Base-by-base conservation (phyloP, 2,329 filamentous ascomycete species). In the Exophiala bonariae region DNA sequence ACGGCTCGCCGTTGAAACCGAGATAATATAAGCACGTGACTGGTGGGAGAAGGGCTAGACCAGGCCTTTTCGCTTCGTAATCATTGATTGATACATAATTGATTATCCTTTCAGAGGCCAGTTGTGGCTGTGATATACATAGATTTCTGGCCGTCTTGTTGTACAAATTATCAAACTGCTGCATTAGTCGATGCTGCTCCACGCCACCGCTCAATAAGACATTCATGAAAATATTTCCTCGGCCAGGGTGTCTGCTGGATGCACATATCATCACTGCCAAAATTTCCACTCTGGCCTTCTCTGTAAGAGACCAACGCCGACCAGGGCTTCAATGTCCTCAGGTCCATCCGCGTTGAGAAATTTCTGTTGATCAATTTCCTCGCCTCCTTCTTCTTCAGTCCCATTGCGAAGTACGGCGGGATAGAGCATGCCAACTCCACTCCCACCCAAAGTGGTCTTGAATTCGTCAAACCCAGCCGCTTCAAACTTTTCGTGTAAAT, bases 401-500 rank as follows among this genome's bases (percentile, higher is more conserved):
- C 86, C 88, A 51, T 95, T 95, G 65, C 89, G 88, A 19, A 96
- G 74, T 0, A 96, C 86, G 0, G 93, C 93, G 1, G 93, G 93
- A 83, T 88, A 96, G 3, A 99, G 78, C 2, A 99, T 89, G 30
- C 93, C 93, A 1, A 99, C 89, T 10, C 93, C 93, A 61, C 96
- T 89, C 31, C 92, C 91, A 3, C 91, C 93, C 1, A 99, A 79
- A 0, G 88, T 96, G 0, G 90, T 93, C 67, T 91, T 82, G 61
- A 95, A 97, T 59, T 85, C 86, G 59, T 82, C 78, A 65, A 93
- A 99, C 1, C 87, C 87, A 61, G 90, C 87, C 0, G 75, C 68
- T 3, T 79, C 73, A 2, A 92, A 79, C 52, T 82, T 80, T 31
- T 73, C 63, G 57, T 92, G 82, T 13, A 97, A 72, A 8, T 76